Percentiles rank a stretch among this genome's conserved stretches.
phyloP scores from a whole-genome alignment of 208 protist species.

The Leishmania martiniquensis region DNA sequence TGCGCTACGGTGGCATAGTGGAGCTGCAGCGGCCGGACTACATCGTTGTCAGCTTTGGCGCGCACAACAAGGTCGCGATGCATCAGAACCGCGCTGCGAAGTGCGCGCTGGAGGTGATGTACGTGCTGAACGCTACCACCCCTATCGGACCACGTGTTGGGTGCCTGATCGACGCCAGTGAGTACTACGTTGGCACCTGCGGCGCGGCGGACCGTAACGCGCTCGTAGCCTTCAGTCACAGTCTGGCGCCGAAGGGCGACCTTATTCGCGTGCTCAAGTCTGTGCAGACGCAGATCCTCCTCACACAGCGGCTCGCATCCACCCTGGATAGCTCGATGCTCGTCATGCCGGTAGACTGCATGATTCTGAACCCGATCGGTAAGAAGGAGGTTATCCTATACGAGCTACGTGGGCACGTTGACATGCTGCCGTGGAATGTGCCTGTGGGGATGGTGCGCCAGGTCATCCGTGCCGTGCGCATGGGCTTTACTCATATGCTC shows the following conservation, averaged over 20 bases:
- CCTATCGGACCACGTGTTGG: constrained; percentile 37
- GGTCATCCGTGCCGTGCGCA: constrained; percentile 35
- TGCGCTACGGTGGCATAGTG: constrained; percentile 60
- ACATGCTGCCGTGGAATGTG: constrained; percentile 17
- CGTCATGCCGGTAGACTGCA: constrained; percentile 55
- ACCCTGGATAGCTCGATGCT: constrained; percentile 53
- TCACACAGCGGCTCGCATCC: constrained; percentile 49
- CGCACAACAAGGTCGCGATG: constrained; percentile 43
- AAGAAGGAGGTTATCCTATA: constrained; percentile 39
- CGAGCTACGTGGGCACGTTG: constrained; percentile 47
- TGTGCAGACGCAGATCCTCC: constrained; percentile 48
- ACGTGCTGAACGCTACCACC: constrained; percentile 26
- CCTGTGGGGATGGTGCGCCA: constrained; percentile 23
- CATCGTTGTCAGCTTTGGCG: constrained; percentile 44
- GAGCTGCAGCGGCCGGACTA: constrained; percentile 50
- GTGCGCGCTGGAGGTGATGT: constrained; percentile 55
- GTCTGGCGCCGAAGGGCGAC: constrained; percentile 29
- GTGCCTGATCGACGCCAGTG: constrained; percentile 59
- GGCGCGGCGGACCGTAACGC: constrained; percentile 44
- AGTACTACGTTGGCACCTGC: constrained; percentile 76
- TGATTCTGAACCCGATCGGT: constrained; percentile 24
- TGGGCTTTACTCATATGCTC: constrained; percentile 54
- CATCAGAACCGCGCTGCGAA: constrained; percentile 61
- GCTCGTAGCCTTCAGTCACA: constrained; percentile 43
- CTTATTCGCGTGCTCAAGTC: constrained; percentile 45